Conservation (phyloP, 495 filamentous ascomycete species). For the Penicillium atrosanguineum region DNA sequence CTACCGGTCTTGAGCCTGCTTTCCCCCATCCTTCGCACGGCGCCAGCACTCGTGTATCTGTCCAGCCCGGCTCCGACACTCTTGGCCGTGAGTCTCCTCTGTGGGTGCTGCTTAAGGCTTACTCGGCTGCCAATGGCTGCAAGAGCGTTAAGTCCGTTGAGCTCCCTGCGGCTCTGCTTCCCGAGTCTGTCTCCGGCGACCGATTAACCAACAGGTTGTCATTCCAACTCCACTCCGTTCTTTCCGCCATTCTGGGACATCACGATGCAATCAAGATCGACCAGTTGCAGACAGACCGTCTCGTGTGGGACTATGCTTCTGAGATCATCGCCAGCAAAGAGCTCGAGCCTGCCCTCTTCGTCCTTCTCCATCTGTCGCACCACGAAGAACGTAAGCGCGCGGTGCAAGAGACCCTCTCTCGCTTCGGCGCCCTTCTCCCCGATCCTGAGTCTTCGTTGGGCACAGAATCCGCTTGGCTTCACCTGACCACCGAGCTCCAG, state of each 20-base stretch:
- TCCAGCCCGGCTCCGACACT: constrained; percentile 43
- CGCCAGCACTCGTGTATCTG: constrained; percentile 52
- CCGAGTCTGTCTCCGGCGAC: constrained; percentile 58
- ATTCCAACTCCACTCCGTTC: constrained; percentile 71
- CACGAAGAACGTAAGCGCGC: constrained; percentile 59
- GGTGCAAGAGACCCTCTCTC: constrained; percentile 67
- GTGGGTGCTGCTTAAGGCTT: constrained; percentile 81
- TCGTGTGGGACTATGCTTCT: constrained; percentile 68
- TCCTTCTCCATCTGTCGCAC: constrained; percentile 72
- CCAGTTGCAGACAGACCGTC: constrained; percentile 53
- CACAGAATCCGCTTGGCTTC: constrained; percentile 46
- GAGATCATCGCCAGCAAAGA: constrained; percentile 66
- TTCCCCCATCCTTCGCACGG: constrained; percentile 60
- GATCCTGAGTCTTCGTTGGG: constrained; percentile 57
- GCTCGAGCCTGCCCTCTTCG: constrained; percentile 68
- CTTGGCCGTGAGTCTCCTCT: constrained; percentile 68
- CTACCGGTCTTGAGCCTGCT: constrained; percentile 56
- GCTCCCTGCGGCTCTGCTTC: constrained; percentile 39
- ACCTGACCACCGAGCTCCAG: constrained; percentile 57
- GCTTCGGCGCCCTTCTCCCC: constrained; percentile 44
- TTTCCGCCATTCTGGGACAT: constrained; percentile 54
- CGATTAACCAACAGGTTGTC: constrained; percentile 70
- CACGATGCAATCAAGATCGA: constrained; percentile 37
- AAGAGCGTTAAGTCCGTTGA: constrained; percentile 20
- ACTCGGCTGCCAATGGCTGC: constrained; percentile 50